phyloP scores from a whole-genome alignment of 192 early-diverging fungal genomes.

The Geranomyces variabilis region DNA sequence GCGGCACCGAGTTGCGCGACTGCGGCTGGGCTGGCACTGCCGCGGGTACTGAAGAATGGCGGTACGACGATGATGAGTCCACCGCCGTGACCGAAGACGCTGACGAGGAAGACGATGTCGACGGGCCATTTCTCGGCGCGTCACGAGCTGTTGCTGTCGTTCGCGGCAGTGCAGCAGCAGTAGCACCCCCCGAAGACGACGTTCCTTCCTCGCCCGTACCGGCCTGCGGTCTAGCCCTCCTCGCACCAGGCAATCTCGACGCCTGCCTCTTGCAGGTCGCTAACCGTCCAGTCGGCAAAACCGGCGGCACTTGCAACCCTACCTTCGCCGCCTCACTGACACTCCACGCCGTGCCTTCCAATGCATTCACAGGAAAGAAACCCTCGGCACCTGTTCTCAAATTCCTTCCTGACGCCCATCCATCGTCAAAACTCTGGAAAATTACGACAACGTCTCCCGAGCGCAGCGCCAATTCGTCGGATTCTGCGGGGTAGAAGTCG shows the following conservation, averaged over 20 bases:
- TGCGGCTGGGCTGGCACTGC: too few relatives aligned
- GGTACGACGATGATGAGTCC: too few relatives aligned
- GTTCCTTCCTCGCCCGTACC: too few relatives aligned
- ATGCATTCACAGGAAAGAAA: slow-evolving; percentile 33
- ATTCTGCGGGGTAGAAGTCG: slow-evolving; percentile 12
- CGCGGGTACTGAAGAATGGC: too few relatives aligned
- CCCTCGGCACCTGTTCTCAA: slow-evolving; percentile 15
- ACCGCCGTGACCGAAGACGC: too few relatives aligned
- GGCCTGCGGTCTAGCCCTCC: too few relatives aligned
- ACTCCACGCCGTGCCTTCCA: slow-evolving; percentile 21
- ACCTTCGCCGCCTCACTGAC: slow-evolving; percentile 13
- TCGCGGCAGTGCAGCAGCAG: too few relatives aligned
- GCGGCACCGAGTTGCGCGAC: too few relatives aligned
- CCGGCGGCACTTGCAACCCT: slow-evolving; percentile 23
- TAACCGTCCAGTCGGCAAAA: slow-evolving; percentile 10
- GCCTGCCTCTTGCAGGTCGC: slow-evolving; percentile 2
- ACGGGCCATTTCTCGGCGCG: too few relatives aligned
- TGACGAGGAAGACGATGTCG: too few relatives aligned
- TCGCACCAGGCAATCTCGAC: background rate
- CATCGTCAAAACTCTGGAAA: slow-evolving; percentile 36
- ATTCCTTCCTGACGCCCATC: slow-evolving; percentile 36
- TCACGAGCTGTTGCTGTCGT: too few relatives aligned
- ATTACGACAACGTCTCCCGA: slow-evolving; percentile 30
- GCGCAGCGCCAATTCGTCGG: slow-evolving; percentile 26
- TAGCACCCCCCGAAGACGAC: too few relatives aligned